Conservation (phyloP, 345 rosid species). For the Gossypium arboreum region DNA sequence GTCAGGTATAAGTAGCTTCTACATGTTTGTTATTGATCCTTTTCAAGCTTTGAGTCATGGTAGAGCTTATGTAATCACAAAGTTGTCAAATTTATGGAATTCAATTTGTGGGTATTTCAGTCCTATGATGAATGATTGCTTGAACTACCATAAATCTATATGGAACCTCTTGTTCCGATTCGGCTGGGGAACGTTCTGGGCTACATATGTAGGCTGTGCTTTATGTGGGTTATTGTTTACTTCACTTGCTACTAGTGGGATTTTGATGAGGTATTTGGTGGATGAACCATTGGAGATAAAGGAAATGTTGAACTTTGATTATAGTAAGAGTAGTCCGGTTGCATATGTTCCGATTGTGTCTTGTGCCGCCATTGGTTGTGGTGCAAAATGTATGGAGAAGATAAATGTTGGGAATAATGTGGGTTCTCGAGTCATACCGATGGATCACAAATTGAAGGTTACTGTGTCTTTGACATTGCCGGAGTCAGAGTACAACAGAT, state of each 20-base stretch:
- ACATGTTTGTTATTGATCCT: constrained; percentile 52
- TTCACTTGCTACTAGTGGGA: constrained; percentile 49
- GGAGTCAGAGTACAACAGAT: constrained; percentile 73
- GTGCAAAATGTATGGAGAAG: constrained; percentile 42
- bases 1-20: constrained; percentile 32
- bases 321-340: constrained; percentile 53
- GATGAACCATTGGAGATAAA: constrained; percentile 53
- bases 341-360: constrained; percentile 57
- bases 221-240: constrained; percentile 53
- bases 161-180: constrained; percentile 39
- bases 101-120: constrained; percentile 24
- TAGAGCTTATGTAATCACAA: constrained; percentile 27
- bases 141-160: constrained; percentile 40
- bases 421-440: constrained; percentile 32
- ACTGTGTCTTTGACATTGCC: constrained; percentile 55
- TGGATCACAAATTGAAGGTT: constrained; percentile 40
- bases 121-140: constrained; percentile 35
- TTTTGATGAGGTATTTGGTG: constrained; percentile 51
- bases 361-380: constrained; percentile 46
- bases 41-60: constrained; percentile 41
- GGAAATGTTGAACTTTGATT: constrained; percentile 66
- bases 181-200: constrained; percentile 71
- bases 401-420: constrained; percentile 24
- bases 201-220: constrained; percentile 53
- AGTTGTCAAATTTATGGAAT: constrained; percentile 27